Percentiles rank a stretch among this genome's conserved stretches.
Evolutionary conservation across 139 green algal species (phyloP).

Genomic region (Pycnococcus provasolii): DNA sequence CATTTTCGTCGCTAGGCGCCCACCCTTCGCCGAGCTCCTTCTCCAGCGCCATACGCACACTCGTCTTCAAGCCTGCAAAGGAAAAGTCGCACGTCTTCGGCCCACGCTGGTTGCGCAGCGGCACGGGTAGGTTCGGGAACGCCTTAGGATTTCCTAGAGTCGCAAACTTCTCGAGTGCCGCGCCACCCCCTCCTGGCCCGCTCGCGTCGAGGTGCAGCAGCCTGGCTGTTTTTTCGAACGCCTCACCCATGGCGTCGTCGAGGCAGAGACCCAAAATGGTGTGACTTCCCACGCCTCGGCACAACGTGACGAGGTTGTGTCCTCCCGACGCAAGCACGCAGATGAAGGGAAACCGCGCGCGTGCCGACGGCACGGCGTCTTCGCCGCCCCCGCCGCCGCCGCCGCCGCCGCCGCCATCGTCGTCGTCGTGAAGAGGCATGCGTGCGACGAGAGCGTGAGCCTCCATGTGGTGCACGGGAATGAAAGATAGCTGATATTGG

Average conservation of each 20-base stretch:
- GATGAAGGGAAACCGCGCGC: slow-evolving; percentile 24
- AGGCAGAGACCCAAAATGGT: slow-evolving; percentile 78
- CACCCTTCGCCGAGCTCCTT: slow-evolving; percentile 4
- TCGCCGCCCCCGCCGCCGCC: slow-evolving; percentile 21
- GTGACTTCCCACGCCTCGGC: slow-evolving; percentile 75
- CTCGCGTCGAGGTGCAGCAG: slow-evolving; percentile 70
- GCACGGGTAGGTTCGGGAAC: slow-evolving; percentile 51
- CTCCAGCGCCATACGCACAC: slow-evolving; percentile 32
- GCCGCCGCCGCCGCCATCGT: background rate
- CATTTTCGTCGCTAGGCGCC: slow-evolving; percentile 3
- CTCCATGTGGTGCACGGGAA: slow-evolving; percentile 96
- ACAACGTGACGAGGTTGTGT: slow-evolving; percentile 88
- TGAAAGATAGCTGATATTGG: slow-evolving; percentile 50
- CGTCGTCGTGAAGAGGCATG: background rate
- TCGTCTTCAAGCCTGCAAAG: slow-evolving; percentile 92
- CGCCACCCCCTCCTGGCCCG: slow-evolving; percentile 25
- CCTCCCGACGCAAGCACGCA: slow-evolving; percentile 46
- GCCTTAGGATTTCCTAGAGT: slow-evolving; percentile 11
- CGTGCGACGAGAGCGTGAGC: slow-evolving; percentile 81
- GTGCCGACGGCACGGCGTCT: background rate
- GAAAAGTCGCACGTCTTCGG: slow-evolving; percentile 80
- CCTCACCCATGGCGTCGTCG: slow-evolving; percentile 85
- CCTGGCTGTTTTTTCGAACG: slow-evolving; percentile 93
- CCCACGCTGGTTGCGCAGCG: slow-evolving; percentile 41
- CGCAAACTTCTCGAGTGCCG: slow-evolving; percentile 28